Conservation (phyloP, 352 stramenopile genomes). For the Saprolegnia diclina region DNA sequence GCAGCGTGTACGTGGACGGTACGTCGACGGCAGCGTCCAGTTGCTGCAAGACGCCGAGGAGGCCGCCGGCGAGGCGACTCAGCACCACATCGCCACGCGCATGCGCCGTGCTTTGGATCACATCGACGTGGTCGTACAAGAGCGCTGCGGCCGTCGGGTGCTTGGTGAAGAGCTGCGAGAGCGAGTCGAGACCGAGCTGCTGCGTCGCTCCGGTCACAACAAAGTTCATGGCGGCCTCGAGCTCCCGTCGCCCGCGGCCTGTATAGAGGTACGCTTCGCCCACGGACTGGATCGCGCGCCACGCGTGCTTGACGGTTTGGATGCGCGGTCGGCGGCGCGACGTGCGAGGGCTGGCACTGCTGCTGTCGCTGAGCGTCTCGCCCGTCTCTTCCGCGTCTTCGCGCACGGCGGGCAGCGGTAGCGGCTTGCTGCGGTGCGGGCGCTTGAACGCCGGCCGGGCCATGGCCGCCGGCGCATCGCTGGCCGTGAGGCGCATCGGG, state of each 20-base stretch:
- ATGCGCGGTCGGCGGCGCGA: too few species aligned
- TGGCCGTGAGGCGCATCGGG: background rate
- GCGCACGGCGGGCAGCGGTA: background rate
- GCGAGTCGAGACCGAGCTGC: too few species aligned
- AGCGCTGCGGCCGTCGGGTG: background rate
- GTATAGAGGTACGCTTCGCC: constrained; percentile 6
- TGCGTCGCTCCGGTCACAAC: background rate
- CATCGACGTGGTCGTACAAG: constrained; percentile 8
- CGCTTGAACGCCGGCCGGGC: too few species aligned
- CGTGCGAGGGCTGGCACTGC: too few species aligned
- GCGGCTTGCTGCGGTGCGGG: too few species aligned
- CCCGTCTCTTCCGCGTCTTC: background rate
- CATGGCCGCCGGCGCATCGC: background rate
- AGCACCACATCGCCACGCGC: constrained; percentile 1
- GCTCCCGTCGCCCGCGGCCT: background rate
- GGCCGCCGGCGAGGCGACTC: background rate
- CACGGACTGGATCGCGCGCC: background rate
- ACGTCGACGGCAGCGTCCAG: background rate
- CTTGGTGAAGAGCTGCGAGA: background rate
- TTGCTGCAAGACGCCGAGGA: background rate
- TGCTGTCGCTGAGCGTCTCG: too few species aligned
- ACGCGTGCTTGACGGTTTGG: background rate
- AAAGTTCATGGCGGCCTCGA: constrained; percentile 4
- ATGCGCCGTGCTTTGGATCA: constrained; percentile 1
- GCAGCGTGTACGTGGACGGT: background rate